A percentile compares a stretch with the other conserved stretches of the same genome.
These are phyloP conservation scores for Fusarium protoensiforme DNA, from an alignment of 2,329 filamentous ascomycete species.

Conservation along the genomic window DNA sequence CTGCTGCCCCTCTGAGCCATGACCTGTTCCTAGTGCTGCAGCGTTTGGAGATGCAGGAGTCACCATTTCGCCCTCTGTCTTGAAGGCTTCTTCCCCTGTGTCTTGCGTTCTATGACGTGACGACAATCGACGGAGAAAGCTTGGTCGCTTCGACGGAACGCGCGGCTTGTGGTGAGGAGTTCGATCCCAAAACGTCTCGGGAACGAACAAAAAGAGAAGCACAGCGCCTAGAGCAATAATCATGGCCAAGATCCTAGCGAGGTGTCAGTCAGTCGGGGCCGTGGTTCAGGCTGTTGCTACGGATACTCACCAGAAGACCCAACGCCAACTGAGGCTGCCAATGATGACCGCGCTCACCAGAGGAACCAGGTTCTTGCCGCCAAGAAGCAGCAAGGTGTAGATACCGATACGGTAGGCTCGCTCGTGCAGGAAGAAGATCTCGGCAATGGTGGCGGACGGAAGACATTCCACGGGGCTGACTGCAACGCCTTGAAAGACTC, in stretches of 20 bases:
- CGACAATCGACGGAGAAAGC: conserved; percentile 60
- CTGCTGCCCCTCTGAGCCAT: conserved; percentile 19
- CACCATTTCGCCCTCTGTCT: neutral
- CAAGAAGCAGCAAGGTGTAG: conserved; percentile 88
- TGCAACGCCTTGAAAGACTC: conserved; percentile 88
- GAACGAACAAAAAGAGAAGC: conserved; percentile 89
- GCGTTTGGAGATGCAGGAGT: conserved; percentile 30
- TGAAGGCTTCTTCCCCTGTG: neutral
- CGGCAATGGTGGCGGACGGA: conserved; percentile 91
- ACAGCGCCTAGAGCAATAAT: conserved; percentile 76
- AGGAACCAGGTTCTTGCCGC: conserved; percentile 91
- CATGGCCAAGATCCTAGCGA: conserved; percentile 80
- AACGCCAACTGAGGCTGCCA: conserved; percentile 81
- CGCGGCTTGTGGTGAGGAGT: conserved; percentile 64
- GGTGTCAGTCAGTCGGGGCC: neutral
- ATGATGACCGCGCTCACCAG: conserved; percentile 89
- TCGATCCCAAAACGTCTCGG: conserved; percentile 96
- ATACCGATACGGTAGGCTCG: conserved; percentile 92
- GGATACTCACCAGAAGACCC: conserved; percentile 81
- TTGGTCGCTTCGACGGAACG: conserved; percentile 52
- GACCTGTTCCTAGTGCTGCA: conserved; percentile 61
- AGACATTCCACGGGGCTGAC: conserved; percentile 93
- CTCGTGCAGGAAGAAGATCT: conserved; percentile 97
- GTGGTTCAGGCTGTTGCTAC: too few relatives aligned
- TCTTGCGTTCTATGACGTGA: conserved; percentile 49